Percentiles rank a stretch among this genome's conserved stretches.
phyloP scores from a whole-genome alignment of 345 rosid genomes.

The Aurinia saxatilis region DNA sequence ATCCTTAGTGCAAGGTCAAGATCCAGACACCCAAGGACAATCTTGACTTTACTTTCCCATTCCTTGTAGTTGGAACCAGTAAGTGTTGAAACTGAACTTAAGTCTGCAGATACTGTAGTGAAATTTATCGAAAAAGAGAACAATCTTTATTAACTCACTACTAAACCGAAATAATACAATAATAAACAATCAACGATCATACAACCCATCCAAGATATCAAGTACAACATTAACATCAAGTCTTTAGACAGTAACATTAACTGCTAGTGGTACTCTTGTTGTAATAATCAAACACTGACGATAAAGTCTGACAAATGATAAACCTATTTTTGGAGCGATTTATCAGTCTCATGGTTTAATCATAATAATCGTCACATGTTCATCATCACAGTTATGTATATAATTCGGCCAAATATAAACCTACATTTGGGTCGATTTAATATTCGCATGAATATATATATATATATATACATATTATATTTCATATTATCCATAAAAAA shows the following conservation, averaged over 20 bases:
- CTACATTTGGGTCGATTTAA: not conserved
- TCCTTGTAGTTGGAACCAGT: not conserved
- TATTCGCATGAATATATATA: not conserved
- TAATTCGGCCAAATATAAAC: not conserved
- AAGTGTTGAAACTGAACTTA: not conserved
- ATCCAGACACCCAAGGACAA: not conserved
- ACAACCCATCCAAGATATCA: not conserved
- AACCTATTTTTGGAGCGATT: no score
- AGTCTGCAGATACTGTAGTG: not conserved
- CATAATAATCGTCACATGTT: not conserved
- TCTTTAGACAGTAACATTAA: not conserved
- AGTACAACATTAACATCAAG: not conserved
- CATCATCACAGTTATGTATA: not conserved
- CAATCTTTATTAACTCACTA: not conserved
- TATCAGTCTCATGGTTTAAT: no score
- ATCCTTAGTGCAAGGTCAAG: not conserved
- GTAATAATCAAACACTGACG: no score
- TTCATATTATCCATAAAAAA: not conserved
- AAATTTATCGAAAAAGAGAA: not conserved
- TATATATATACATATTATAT: not conserved
- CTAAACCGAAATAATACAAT: not conserved
- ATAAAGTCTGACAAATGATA: no score
- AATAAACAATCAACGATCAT: not conserved
- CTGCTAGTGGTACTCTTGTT: not conserved
- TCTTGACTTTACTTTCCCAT: not conserved